Evolutionary conservation across 768 basidiomycete genomes (phyloP).

Genomic region (Termitomyces sp.): DNA sequence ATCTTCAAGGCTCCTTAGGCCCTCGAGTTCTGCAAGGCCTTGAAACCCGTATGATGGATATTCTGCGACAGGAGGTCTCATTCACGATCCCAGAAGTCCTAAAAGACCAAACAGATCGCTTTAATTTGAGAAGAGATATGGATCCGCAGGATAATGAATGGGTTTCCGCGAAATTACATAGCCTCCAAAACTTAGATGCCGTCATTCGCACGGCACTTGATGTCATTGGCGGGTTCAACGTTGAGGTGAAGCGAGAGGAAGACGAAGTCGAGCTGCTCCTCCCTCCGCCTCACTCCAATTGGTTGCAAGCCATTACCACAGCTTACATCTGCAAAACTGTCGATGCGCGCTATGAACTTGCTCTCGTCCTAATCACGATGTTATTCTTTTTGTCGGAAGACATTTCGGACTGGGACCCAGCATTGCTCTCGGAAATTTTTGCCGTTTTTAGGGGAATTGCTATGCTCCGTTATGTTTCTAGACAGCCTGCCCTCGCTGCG

Average conservation of each 20-base stretch:
- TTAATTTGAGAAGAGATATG: slow-evolving; percentile 47
- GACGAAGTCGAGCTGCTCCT: slow-evolving; percentile 57
- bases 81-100: slow-evolving; percentile 76
- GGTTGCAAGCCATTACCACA: slow-evolving; percentile 56
- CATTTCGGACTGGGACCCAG: slow-evolving; percentile 56
- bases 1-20: slow-evolving; percentile 53
- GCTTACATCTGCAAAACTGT: slow-evolving; percentile 58
- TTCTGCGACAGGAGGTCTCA: slow-evolving; percentile 71
- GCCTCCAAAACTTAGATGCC: slow-evolving; percentile 48
- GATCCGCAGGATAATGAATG: slow-evolving; percentile 57
- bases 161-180: slow-evolving; percentile 55
- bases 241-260: slow-evolving; percentile 69
- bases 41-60: slow-evolving; percentile 54
- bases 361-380: slow-evolving; percentile 56
- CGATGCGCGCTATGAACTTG: slow-evolving; percentile 72
- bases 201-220: slow-evolving; percentile 57
- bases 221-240: slow-evolving; percentile 65
- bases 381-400: slow-evolving; percentile 69
- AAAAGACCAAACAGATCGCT: slow-evolving; percentile 52
- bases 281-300: slow-evolving; percentile 51
- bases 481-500: slow-evolving; percentile 46
- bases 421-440: slow-evolving; percentile 66
- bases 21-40: slow-evolving; percentile 48
- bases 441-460: slow-evolving; percentile 76
- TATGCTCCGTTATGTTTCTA: slow-evolving; percentile 56